Evolutionary conservation across 768 basidiomycete genomes (phyloP), one percentile per base, ranked within the genome.

Genomic region (Auricularia sp.): DNA sequence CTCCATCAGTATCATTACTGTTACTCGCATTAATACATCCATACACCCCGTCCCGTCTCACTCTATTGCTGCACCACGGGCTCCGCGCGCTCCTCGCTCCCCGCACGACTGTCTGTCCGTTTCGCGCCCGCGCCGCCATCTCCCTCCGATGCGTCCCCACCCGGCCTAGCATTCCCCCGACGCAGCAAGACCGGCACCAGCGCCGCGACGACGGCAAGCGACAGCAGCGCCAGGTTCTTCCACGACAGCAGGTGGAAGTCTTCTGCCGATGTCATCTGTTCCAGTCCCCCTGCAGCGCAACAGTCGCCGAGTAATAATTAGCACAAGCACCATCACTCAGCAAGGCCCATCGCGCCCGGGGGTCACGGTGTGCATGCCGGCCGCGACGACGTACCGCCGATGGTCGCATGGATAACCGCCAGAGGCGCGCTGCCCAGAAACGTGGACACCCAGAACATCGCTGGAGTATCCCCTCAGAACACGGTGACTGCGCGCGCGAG

Each of bases 201-300:
- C n/a, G 92, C 95, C 4, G 94, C 94, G 13, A 94, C 82, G 64
- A 90, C 91, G 62, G 96, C 86, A 0, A 92, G 92, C 1, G 86
- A 82, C 24, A 98, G 79, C 11, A 88, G 85, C 68, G 96, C 82
- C 72, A 95, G 90, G 76, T 98, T 98, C 66, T 84, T 83, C 86
- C 90, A 89, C 65, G 94, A 96, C 68, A 98, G 84, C 61, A 98
- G 82, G 75, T 96, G 88, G 73, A 98, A 98, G 73, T 98, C 96
- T 39, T 84, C 90, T 1, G 95, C 82, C 56, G 87, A 89, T 4
- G 95, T 96, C 96, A 98, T 98, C 66, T 94, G 86, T 69, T 98
- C 95, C 35, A 98, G 80, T 6, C 94, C 89, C 13, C 74, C 73
- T 61, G 24, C 47, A 51, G 8, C 7, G 8, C 39, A 42, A 42